Conservation (phyloP, 1,284 basidiomycete genomes). For the Stygiomarasmius scandens region DNA sequence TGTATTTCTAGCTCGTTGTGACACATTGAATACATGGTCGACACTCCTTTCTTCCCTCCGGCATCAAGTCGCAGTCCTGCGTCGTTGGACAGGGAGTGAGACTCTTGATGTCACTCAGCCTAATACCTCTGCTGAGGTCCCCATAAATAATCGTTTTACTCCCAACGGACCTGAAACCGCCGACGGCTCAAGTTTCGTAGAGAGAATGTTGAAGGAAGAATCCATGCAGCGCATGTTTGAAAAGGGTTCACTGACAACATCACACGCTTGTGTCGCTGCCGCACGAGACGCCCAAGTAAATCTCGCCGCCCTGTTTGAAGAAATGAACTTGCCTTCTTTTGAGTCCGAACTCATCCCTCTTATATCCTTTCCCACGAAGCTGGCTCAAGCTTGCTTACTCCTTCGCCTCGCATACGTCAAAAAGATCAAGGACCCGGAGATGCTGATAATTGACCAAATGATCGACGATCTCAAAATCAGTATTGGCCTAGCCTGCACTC, state of each 20-base stretch:
- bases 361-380: constrained; percentile 93
- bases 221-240: constrained; percentile 93
- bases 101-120: constrained; percentile 86
- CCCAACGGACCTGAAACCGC: constrained; percentile 44
- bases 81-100: constrained; percentile 90
- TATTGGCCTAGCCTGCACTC: constrained; percentile 90
- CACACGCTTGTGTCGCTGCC: constrained; percentile 84
- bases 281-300: constrained; percentile 89
- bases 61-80: constrained; percentile 77
- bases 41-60: constrained; percentile 80
- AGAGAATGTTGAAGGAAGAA: constrained; percentile 95
- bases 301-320: constrained; percentile 70
- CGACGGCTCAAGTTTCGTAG: constrained; percentile 83
- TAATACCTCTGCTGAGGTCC: constrained; percentile 62
- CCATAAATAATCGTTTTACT: constrained; percentile 37
- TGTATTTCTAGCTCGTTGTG: constrained; percentile 77
- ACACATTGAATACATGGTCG: constrained; percentile 89
- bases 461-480: constrained; percentile 92
- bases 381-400: constrained; percentile 90
- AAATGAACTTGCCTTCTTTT: constrained; percentile 92
- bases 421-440: constrained; percentile 87
- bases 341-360: constrained; percentile 91
- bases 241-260: constrained; percentile 87
- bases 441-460: constrained; percentile 94
- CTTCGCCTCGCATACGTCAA: constrained; percentile 90